Base-by-base conservation (phyloP, 768 basidiomycete species). In the Boletales sp. region DNA sequence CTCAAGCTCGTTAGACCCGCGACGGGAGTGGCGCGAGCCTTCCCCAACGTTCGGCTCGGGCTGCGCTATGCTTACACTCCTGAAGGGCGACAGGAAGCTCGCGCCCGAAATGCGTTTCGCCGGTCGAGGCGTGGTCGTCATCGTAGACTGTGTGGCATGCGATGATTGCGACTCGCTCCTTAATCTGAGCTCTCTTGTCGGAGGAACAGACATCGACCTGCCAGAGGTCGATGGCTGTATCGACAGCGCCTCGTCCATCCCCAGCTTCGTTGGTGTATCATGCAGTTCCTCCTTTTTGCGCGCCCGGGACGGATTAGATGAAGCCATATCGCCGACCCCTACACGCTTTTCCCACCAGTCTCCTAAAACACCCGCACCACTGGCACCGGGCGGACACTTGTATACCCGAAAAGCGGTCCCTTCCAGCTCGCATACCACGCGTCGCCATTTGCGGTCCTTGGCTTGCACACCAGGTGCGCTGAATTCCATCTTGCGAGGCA, bases 401-500 rank as follows among this genome's bases (percentile, higher is more conserved):
- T 90, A 92, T 50, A 97, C 76, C 57, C 81, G 80, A 64, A 98
- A 83, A 54, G 77, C 74, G n/a, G 97, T 97, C 40, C 97, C 97
- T 61, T 97, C 91, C 24, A 99, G 71, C 59, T 94, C 88, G 63
- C 91, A 90, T 56, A 94, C 76, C 44, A 87, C 83, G 43, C 89
- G 75, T 52, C 89, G 80, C 97, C 97, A 99, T 62, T 92, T 90
- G 40, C 97, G 75, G 64, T 98, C 94, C 63, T 77, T 81, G 8
- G 94, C 86, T 66, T 95, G 90, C 3, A 90, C 74, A 8, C 94
- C 94, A 0, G 94, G 92, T 11, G 77, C 69, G 5, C 70, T 73
- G 63, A 99, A 98, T 74, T 99, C 97, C 83, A 94, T 81, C 75
- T 99, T 99, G 41, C 90, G 82, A 2, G 87, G 87, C 73, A 99